A percentile compares a stretch with the other conserved stretches of the same genome.
phyloP scores from a whole-genome alignment of 2,329 filamentous ascomycete genomes.

The Calonectria naviculata region DNA sequence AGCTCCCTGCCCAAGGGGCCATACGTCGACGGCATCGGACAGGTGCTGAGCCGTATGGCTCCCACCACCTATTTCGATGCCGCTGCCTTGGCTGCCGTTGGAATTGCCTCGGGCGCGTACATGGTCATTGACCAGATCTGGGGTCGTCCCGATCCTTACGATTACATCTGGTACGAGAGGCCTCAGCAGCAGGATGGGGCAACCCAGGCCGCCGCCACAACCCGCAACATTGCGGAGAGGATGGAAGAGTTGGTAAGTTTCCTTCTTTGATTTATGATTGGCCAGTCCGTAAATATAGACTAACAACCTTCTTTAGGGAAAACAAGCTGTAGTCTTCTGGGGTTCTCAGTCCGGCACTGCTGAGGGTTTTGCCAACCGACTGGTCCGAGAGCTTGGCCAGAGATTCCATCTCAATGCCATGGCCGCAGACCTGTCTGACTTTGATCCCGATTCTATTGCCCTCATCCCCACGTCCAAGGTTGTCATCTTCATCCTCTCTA shows the following conservation, averaged over 20 bases:
- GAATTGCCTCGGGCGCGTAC: slow-evolving; percentile 15
- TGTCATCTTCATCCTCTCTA: slow-evolving; percentile 47
- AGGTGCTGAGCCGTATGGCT: slow-evolving; percentile 16
- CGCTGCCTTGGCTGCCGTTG: slow-evolving; percentile 9
- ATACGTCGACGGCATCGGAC: slow-evolving; percentile 15
- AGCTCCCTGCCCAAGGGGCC: slow-evolving; percentile 1
- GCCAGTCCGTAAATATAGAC: neutral
- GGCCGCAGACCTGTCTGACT: slow-evolving; percentile 56
- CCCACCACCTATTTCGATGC: slow-evolving; percentile 16
- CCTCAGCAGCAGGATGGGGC: slow-evolving; percentile 15
- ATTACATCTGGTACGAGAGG: slow-evolving; percentile 23
- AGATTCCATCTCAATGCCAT: slow-evolving; percentile 19
- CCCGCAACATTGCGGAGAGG: slow-evolving; percentile 20
- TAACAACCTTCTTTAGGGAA: neutral
- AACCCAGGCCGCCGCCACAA: neutral
- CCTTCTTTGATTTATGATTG: neutral
- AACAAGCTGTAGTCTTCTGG: slow-evolving; percentile 23
- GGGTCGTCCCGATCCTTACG: slow-evolving; percentile 17
- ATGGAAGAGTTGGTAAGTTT: slow-evolving; percentile 20
- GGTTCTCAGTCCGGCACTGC: slow-evolving; percentile 24
- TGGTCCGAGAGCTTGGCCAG: slow-evolving; percentile 13
- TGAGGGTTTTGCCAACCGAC: slow-evolving; percentile 16
- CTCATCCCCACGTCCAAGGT: slow-evolving; percentile 35
- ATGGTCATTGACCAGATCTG: slow-evolving; percentile 17
- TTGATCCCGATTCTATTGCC: slow-evolving; percentile 50